Conservation (phyloP, 495 filamentous ascomycete genomes). For the Penicillium salamii region DNA sequence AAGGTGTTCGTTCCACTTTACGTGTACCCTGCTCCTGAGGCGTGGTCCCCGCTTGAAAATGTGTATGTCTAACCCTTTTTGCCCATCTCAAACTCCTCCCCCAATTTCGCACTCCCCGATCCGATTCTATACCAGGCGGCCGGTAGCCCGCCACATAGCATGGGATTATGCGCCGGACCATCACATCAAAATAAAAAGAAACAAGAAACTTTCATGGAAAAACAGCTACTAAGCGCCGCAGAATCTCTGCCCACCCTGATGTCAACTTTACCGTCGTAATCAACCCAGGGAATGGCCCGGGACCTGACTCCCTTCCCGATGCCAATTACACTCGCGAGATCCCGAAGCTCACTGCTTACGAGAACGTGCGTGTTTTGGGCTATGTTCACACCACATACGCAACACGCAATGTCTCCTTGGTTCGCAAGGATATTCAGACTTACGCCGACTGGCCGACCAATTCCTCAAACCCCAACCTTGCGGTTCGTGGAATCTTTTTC, state of each 20-base stretch:
- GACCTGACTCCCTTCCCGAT: slow-evolving; percentile 42
- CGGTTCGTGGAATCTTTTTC: slow-evolving; percentile 47
- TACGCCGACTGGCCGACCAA: slow-evolving; percentile 47
- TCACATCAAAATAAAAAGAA: slow-evolving; percentile 10
- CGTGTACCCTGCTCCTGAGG: slow-evolving; percentile 49
- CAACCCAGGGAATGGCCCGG: slow-evolving; percentile 56
- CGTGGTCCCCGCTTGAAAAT: slow-evolving; percentile 49
- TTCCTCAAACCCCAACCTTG: slow-evolving; percentile 31
- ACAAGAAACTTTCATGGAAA: background rate
- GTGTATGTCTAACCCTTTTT: slow-evolving; percentile 36
- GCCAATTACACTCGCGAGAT: slow-evolving; percentile 51
- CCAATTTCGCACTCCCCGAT: slow-evolving; percentile 9
- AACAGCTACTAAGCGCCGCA: slow-evolving; percentile 29
- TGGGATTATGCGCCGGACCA: slow-evolving; percentile 6
- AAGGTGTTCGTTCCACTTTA: slow-evolving; percentile 54
- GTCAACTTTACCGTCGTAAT: slow-evolving; percentile 53
- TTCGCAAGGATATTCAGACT: slow-evolving; percentile 43
- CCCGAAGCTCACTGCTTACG: slow-evolving; percentile 36
- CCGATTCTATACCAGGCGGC: slow-evolving; percentile 21
- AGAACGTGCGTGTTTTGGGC: slow-evolving; percentile 52
- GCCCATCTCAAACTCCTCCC: slow-evolving; percentile 9
- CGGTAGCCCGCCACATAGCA: slow-evolving; percentile 17
- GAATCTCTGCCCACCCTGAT: slow-evolving; percentile 40
- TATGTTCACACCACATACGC: slow-evolving; percentile 55
- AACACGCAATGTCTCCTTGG: slow-evolving; percentile 34